phyloP scores from a whole-genome alignment of 2,329 filamentous ascomycete species.

The Sporothrix mexicana region DNA sequence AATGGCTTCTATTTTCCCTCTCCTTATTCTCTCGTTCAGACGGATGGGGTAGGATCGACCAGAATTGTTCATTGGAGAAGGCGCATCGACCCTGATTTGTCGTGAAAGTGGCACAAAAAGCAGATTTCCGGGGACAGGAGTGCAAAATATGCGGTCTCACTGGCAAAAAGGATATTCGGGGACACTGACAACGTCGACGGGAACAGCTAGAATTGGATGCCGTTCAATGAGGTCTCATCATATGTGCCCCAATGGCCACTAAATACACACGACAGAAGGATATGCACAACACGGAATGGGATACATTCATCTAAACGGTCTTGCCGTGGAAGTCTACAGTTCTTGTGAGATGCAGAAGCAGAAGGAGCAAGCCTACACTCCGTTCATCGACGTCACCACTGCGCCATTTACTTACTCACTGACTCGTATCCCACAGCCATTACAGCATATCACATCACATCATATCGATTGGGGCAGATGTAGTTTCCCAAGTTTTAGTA shows the following conservation, averaged over 20 bases:
- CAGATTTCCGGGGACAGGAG: neutral
- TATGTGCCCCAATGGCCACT: neutral
- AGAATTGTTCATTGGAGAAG: conserved; percentile 1
- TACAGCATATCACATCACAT: neutral
- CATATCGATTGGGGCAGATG: neutral
- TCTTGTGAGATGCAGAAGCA: no score
- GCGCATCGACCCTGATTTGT: neutral
- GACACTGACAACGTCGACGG: neutral
- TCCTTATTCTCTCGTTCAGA: neutral
- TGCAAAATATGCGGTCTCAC: neutral
- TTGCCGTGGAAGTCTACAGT: neutral
- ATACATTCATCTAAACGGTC: neutral
- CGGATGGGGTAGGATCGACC: neutral
- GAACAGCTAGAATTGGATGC: neutral
- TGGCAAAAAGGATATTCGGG: neutral
- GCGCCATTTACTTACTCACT: no score
- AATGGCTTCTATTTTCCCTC: neutral
- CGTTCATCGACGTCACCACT: no score
- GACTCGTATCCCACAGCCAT: neutral
- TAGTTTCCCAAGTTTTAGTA: conserved; percentile 36
- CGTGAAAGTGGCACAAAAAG: conserved; percentile 2
- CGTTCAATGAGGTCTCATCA: neutral
- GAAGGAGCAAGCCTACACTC: no score
- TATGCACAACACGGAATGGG: neutral
- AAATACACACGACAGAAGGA: neutral